phyloP scores from a whole-genome alignment of 2,329 filamentous ascomycete species.

The Colletotrichum tanaceti region DNA sequence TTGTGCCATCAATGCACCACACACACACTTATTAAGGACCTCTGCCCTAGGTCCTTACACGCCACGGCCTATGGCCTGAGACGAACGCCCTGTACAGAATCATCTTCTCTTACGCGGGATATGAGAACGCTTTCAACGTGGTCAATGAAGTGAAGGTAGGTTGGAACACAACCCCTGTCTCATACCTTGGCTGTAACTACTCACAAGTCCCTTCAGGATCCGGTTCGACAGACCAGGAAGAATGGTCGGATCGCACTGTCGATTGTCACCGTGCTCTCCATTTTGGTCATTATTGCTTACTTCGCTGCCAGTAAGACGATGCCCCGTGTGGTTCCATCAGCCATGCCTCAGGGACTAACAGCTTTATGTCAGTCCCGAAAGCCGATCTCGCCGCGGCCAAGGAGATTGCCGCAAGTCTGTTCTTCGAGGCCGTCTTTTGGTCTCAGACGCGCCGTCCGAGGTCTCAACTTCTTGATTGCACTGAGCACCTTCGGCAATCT shows the following conservation, averaged over 20 bases:
- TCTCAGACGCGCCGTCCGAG: slow-evolving; percentile 56
- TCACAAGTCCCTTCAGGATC: neutral
- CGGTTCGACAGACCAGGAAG: neutral
- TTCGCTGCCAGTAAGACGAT: neutral
- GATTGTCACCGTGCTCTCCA: neutral
- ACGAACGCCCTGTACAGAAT: neutral
- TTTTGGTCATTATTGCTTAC: neutral
- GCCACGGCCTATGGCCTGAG: neutral
- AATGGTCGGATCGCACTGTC: neutral
- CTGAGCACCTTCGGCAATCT: slow-evolving; percentile 70
- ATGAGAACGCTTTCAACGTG: neutral
- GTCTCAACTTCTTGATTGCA: slow-evolving; percentile 68
- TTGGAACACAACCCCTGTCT: neutral
- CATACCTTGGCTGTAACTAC: neutral
- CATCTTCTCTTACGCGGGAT: neutral
- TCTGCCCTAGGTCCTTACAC: no score
- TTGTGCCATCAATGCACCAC: no score
- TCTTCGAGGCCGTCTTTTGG: slow-evolving; percentile 62
- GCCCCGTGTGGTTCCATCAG: neutral
- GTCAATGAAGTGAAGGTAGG: neutral
- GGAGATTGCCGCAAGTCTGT: neutral
- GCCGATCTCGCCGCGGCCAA: neutral
- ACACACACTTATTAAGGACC: no score
- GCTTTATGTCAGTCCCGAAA: neutral
- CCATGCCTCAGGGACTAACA: neutral